Base-by-base conservation (phyloP, 192 early-diverging fungal genomes). In the Linnemannia schmuckeri region DNA sequence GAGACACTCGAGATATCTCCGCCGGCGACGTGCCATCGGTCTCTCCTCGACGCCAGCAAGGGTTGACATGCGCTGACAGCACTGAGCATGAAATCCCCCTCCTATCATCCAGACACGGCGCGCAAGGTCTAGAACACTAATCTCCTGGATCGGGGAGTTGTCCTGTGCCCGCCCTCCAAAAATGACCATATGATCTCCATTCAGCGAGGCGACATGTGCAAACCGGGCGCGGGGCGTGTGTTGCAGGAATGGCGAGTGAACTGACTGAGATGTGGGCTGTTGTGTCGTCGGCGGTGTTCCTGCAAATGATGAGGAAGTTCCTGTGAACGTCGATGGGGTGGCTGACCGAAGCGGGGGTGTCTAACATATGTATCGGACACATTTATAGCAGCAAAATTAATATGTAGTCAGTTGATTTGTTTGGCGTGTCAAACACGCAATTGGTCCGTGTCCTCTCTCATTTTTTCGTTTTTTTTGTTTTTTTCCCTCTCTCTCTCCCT, bases 131-230 rank as follows among this genome's bases (percentile, higher is more conserved):
- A 95, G 89, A 6, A 96, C 93, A 54, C 94, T 94, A 63, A 94
- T 90, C 63, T 95, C 92, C 72, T 90, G 90, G 4, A 96, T 89
- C 61, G 92, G 92, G 38, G 91, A 88, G 78, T 92, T 92, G 40
- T 90, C 90, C 70, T 92, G 82, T 33, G 93, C 92, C 87, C 92
- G 92, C 10, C 95, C 95, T 47, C 95, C 95, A 30, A 96, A 82
- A 4, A 96, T 81, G 37, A 95, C 81, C 78, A 96, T 85, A 41
- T 74, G 87, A 47, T 93, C 90, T 52, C 88, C 88, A 33, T 89
- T 89, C n/a, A 95, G 76, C 13, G 93, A 89, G 10, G 93, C 87
- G 12, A 96, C 76, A 68, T 96, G 95, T 22, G 92, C 93, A 80
- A 93, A 95, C 18, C 95, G 91, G 40, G 93, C 88, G 47, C 88